Conservation (phyloP, 495 filamentous ascomycete species). For the Tuber brumale region DNA sequence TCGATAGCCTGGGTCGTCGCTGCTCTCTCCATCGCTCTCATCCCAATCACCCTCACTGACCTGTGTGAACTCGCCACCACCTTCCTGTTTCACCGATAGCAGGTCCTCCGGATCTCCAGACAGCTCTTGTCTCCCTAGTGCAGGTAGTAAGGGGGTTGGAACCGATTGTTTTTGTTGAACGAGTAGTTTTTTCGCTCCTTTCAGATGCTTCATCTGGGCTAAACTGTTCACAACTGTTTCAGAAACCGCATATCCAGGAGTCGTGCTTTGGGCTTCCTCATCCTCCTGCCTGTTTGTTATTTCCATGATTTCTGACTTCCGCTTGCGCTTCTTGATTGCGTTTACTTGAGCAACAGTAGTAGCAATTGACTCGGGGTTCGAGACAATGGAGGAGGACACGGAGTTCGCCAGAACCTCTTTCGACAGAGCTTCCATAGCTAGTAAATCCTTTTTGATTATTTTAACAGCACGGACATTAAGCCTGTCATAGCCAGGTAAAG, state of each 20-base stretch:
- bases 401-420: neutral
- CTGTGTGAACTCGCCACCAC: neutral
- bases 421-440: neutral
- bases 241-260: neutral
- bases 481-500: neutral
- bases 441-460: neutral
- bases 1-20: neutral
- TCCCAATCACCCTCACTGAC: neutral
- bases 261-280: neutral
- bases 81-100: neutral
- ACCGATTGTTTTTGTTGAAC: neutral
- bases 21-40: neutral
- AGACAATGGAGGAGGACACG: neutral
- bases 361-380: neutral
- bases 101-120: neutral
- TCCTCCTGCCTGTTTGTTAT: neutral
- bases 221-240: slow-evolving; percentile 9
- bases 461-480: neutral
- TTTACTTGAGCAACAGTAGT: slow-evolving; percentile 2
- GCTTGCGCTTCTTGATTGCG: neutral
- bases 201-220: slow-evolving; percentile 14
- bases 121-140: neutral
- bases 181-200: slow-evolving; percentile 5
- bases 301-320: neutral
- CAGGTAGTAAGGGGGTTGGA: neutral